These are phyloP conservation scores for Cercospora zeae-maydis DNA, from an alignment of 2,329 filamentous ascomycete species.

Conservation along the genomic window DNA sequence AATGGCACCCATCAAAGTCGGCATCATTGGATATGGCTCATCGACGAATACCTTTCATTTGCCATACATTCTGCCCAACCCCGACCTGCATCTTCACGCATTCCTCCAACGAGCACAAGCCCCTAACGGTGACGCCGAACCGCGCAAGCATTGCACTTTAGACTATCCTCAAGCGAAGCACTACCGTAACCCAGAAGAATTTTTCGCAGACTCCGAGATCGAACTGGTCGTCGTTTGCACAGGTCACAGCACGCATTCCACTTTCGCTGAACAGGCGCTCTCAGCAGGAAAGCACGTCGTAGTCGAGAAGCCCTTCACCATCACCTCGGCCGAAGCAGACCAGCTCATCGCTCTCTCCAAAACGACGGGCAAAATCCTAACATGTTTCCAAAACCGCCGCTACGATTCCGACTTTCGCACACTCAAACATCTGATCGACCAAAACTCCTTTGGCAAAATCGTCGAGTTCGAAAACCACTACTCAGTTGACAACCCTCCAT, in stretches of 20 bases:
- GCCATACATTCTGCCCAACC: conserved; percentile 49
- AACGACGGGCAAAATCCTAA: conserved; percentile 34
- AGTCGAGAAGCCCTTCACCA: conserved; percentile 42
- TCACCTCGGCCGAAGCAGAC: conserved; percentile 35
- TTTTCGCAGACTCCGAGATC: conserved; percentile 37
- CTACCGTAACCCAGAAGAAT: conserved; percentile 35
- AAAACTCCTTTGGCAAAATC: conserved; percentile 31
- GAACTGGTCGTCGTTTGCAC: conserved; percentile 40
- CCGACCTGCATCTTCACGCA: conserved; percentile 47
- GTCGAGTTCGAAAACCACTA: conserved; percentile 38
- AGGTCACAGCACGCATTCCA: conserved; percentile 33
- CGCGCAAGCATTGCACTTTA: conserved; percentile 47
- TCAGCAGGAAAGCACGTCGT: conserved; percentile 39
- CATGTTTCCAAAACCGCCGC: conserved; percentile 40
- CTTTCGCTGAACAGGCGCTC: conserved; percentile 36
- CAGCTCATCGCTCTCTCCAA: conserved; percentile 35
- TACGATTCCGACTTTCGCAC: conserved; percentile 42
- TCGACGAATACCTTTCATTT: conserved; percentile 50
- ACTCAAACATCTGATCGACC: conserved; percentile 29
- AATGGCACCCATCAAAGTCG: conserved; percentile 44
- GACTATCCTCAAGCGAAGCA: conserved; percentile 45
- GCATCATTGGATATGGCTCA: conserved; percentile 51
- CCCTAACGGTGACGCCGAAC: conserved; percentile 32
- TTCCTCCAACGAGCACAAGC: conserved; percentile 49
- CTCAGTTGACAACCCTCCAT: conserved; percentile 42